phyloP scores from a whole-genome alignment of 768 basidiomycete genomes.

The Trametes villosa region DNA sequence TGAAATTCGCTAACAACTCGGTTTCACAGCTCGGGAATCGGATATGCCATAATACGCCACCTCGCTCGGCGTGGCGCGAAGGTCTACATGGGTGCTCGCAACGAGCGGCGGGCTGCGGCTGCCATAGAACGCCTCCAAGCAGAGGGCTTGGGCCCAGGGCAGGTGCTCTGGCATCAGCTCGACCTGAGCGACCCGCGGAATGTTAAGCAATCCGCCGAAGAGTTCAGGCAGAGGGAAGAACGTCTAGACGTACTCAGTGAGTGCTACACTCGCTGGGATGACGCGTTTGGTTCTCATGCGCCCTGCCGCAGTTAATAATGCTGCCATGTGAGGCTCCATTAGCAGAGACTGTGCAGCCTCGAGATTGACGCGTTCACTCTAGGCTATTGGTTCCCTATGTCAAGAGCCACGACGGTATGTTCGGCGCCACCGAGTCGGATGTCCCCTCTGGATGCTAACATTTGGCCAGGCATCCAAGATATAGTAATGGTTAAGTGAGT shows the following conservation, averaged over 20 bases:
- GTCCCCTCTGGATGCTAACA: not conserved
- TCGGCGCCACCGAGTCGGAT: not conserved
- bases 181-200: conserved; percentile 54
- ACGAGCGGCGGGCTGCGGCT: conserved; percentile 46
- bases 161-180: conserved; percentile 53
- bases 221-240: conserved; percentile 51
- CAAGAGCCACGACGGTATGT: conserved; percentile 16
- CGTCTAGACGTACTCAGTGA: conserved; percentile 59
- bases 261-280: conserved; percentile 21
- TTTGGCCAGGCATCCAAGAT: conserved; percentile 38
- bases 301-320: conserved; percentile 52
- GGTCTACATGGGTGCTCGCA: conserved; percentile 61
- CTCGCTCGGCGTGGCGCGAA: conserved; percentile 59
- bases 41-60: conserved; percentile 54
- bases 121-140: conserved; percentile 51
- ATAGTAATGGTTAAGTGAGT: conserved; percentile 47
- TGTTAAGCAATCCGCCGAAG: conserved; percentile 53
- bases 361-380: not conserved
- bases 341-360: not conserved
- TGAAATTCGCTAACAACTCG: not conserved
- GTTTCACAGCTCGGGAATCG: conserved; percentile 49
- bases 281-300: not conserved
- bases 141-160: conserved; percentile 49
- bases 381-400: conserved; percentile 30
- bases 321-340: conserved; percentile 43